phyloP scores from a whole-genome alignment of 1,139 yeast genomes.

The Magnusiomyces fungicola region DNA sequence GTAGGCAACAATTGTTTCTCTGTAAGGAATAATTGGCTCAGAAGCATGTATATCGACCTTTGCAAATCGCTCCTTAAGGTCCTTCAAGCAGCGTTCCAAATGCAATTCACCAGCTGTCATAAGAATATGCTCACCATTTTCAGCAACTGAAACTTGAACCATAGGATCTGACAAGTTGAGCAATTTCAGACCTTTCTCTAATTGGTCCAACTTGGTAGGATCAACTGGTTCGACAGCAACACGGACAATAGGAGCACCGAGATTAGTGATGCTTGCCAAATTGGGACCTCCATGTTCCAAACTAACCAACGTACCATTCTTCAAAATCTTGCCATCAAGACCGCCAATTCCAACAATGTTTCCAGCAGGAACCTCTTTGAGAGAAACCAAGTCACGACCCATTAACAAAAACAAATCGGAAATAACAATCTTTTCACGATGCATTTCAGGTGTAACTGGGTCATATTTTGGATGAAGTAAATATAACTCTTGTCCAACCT shows the following conservation, averaged over 20 bases:
- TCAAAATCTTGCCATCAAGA: slow-evolving; percentile 69
- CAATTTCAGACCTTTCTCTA: slow-evolving; percentile 71
- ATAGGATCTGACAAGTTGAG: slow-evolving; percentile 90
- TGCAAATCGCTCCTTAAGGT: slow-evolving; percentile 84
- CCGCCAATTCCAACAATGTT: slow-evolving; percentile 94
- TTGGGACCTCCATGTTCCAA: slow-evolving; percentile 48
- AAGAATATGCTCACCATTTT: slow-evolving; percentile 83
- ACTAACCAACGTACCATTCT: slow-evolving; percentile 73
- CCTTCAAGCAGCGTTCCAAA: slow-evolving; percentile 83
- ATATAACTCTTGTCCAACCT: slow-evolving; percentile 64
- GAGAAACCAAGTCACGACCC: slow-evolving; percentile 83
- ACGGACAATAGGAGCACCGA: slow-evolving; percentile 80
- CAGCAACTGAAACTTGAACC: slow-evolving; percentile 76
- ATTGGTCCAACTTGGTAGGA: slow-evolving; percentile 66
- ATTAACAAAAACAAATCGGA: slow-evolving; percentile 72
- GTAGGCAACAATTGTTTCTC: slow-evolving; percentile 64
- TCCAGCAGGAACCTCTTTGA: slow-evolving; percentile 86
- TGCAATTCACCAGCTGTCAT: slow-evolving; percentile 97
- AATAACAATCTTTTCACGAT: slow-evolving; percentile 47
- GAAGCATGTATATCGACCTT: slow-evolving; percentile 81
- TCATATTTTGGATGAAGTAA: slow-evolving; percentile 85
- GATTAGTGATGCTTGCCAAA: slow-evolving; percentile 59
- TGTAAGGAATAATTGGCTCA: slow-evolving; percentile 89
- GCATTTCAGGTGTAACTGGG: slow-evolving; percentile 57
- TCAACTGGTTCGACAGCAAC: slow-evolving; percentile 92